A percentile compares a stretch with the other conserved stretches of the same genome.
Conservation (phyloP, 176 grass and related monocot genomes). For the Zoysia japonica region DNA sequence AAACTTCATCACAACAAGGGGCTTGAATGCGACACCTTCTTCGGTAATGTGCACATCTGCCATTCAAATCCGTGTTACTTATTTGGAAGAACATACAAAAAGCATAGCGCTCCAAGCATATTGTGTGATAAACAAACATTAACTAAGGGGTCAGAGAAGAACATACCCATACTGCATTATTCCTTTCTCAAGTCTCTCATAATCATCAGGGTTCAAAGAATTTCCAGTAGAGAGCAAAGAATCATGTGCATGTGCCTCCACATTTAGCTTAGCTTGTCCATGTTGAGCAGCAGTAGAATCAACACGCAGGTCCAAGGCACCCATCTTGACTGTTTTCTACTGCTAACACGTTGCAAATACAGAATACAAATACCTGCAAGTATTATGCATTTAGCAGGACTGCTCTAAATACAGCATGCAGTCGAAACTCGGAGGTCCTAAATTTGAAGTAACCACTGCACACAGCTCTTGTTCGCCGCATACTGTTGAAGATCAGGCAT, state of each 20-base stretch:
- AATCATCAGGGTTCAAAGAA: conserved; percentile 30
- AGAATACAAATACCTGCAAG: conserved; percentile 79
- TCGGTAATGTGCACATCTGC: conserved; percentile 79
- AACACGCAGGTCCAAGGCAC: conserved; percentile 16
- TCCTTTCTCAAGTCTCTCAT: conserved; percentile 52
- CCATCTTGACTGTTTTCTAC: conserved; percentile 48
- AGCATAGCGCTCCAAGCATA: background rate
- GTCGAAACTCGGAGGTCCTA: conserved; percentile 47
- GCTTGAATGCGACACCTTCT: conserved; percentile 76
- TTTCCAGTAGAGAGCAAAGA: conserved; percentile 23
- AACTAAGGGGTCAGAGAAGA: conserved; percentile 1
- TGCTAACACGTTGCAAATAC: conserved; percentile 39
- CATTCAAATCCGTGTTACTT: conserved; percentile 33
- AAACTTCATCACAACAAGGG: conserved; percentile 82
- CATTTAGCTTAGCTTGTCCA: conserved; percentile 36
- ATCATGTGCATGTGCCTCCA: conserved; percentile 19
- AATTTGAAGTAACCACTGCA: conserved; percentile 42
- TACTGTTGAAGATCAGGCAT: conserved; percentile 58
- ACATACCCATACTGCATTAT: conserved; percentile 91
- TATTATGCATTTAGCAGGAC: conserved; percentile 65
- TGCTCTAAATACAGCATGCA: conserved; percentile 55
- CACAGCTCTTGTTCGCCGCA: conserved; percentile 39
- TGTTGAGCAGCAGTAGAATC: conserved; percentile 45
- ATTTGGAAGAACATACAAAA: background rate
- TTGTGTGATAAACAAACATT: background rate